Evolutionary conservation across 148 eudicot species (phyloP).

Genomic region (Amaranthus cruentus): DNA sequence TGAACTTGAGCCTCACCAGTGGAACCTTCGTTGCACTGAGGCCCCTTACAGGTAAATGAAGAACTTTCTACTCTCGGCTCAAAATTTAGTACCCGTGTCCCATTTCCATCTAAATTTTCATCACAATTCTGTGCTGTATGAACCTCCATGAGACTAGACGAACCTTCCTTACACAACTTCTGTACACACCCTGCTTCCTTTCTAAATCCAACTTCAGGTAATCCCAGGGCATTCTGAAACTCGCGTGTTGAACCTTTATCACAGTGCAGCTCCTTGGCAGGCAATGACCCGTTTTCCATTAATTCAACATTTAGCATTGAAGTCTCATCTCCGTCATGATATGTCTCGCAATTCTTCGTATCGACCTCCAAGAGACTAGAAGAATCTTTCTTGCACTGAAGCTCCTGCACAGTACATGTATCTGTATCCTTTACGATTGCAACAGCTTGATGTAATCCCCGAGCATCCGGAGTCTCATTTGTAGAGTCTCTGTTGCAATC

Average conservation of each 20-base stretch:
- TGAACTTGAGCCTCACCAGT: background rate
- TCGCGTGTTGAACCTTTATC: too few species aligned
- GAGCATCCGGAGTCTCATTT: conserved; percentile 20
- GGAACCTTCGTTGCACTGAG: conserved; percentile 7
- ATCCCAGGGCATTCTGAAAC: too few species aligned
- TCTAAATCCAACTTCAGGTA: too few species aligned
- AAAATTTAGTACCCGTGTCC: background rate
- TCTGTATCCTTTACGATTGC: conserved; percentile 17
- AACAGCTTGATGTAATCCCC: conserved; percentile 15
- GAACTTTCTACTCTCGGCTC: background rate
- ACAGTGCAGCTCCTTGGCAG: too few species aligned
- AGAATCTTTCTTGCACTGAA: background rate
- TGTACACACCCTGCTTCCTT: conserved; percentile 4
- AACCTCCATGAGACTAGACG: background rate
- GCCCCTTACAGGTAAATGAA: conserved; percentile 4
- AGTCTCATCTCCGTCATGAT: background rate
- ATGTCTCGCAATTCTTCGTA: background rate
- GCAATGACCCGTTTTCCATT: too few species aligned
- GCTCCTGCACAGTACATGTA: background rate
- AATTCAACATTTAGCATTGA: too few species aligned
- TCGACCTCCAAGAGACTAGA: background rate
- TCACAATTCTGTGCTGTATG: conserved; percentile 9
- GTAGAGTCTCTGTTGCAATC: conserved; percentile 10
- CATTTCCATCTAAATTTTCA: background rate
- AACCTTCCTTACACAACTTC: conserved; percentile 11